phyloP scores from a whole-genome alignment of 2,329 filamentous ascomycete species.

The Phymatotrichopsis omnivora region DNA sequence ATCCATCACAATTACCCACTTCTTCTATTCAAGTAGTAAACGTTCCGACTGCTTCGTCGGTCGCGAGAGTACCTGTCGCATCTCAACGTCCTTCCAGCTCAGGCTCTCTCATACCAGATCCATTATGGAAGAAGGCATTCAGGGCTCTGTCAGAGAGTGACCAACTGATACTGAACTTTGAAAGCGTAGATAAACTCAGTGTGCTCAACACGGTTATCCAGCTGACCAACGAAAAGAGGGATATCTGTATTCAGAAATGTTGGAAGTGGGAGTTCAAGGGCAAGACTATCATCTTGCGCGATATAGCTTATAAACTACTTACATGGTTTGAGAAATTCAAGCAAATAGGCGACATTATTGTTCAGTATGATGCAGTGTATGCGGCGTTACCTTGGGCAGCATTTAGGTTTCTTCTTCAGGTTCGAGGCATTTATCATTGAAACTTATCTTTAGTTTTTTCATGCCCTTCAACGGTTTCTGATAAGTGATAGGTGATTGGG shows the following conservation, averaged over 20 bases:
- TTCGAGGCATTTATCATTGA: not conserved
- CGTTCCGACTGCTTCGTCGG: too few species aligned
- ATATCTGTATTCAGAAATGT: conserved; percentile 1
- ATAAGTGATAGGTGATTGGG: conserved; percentile 1
- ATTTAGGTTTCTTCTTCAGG: conserved; percentile 29
- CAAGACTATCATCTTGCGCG: conserved; percentile 29
- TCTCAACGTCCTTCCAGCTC: too few species aligned
- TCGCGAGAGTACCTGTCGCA: too few species aligned
- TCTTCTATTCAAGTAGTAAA: too few species aligned
- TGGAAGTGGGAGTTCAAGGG: conserved; percentile 18
- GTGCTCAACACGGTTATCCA: not conserved
- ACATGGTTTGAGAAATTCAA: conserved; percentile 32
- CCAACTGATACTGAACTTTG: not conserved
- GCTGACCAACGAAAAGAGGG: not conserved
- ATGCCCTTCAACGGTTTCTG: not conserved
- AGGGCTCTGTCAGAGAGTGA: not conserved
- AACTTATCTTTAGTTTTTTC: not conserved
- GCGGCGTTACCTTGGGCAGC: conserved; percentile 32
- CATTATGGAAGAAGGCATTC: conserved; percentile 9
- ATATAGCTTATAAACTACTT: conserved; percentile 30
- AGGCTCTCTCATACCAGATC: too few species aligned
- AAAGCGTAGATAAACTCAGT: not conserved
- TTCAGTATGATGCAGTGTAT: conserved; percentile 30
- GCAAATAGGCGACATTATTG: conserved; percentile 28
- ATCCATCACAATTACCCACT: too few species aligned